Evolutionary conservation across 805 yeast genomes (phyloP).

Genomic region (Cyberlindnera americana): DNA sequence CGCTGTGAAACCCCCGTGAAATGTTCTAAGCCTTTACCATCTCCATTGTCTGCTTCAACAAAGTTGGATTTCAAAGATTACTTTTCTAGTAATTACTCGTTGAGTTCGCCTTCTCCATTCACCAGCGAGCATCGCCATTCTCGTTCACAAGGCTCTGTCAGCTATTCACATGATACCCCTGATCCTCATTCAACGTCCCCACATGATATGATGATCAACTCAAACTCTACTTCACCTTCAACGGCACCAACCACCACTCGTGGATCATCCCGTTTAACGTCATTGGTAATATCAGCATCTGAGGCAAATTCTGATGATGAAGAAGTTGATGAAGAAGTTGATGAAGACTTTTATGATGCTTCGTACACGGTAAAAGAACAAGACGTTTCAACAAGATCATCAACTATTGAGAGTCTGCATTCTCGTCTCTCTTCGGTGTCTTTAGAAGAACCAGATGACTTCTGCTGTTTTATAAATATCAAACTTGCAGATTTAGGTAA

Average conservation of each 20-base stretch:
- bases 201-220: neutral
- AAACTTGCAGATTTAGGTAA: slow-evolving; percentile 71
- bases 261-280: slow-evolving; percentile 5
- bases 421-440: slow-evolving; percentile 10
- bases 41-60: slow-evolving; percentile 33
- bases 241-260: slow-evolving; percentile 5
- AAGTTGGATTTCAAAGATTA: slow-evolving; percentile 12
- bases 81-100: slow-evolving; percentile 11
- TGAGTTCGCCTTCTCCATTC: slow-evolving; percentile 3
- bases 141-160: slow-evolving; percentile 14
- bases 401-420: neutral
- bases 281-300: slow-evolving; percentile 15
- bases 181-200: neutral
- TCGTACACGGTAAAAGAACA: neutral
- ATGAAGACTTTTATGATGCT: slow-evolving; percentile 3
- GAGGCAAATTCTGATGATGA: slow-evolving; percentile 17
- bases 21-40: slow-evolving; percentile 46
- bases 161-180: slow-evolving; percentile 17
- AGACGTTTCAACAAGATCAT: neutral
- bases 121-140: slow-evolving; percentile 5
- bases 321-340: slow-evolving; percentile 14
- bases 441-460: slow-evolving; percentile 12
- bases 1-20: slow-evolving; percentile 22
- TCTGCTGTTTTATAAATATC: slow-evolving; percentile 25
- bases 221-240: slow-evolving; percentile 5